Percentiles rank a stretch among this genome's conserved stretches.
phyloP scores from a whole-genome alignment of 257 asterid species.

The Haberlea rhodopensis region DNA sequence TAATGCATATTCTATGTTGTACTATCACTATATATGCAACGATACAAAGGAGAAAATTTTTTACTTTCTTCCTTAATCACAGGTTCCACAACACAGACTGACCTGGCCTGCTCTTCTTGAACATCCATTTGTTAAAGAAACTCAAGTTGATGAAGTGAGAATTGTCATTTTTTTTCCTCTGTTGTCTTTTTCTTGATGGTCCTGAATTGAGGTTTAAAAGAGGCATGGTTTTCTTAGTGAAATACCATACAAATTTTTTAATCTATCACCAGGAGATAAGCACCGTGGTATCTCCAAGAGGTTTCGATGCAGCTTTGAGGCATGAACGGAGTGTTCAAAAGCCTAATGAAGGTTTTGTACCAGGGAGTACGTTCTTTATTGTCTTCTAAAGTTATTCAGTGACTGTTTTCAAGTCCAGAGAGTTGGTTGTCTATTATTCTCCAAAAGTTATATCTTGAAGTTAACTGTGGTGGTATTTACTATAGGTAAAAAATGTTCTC shows the following conservation, averaged over 20 bases:
- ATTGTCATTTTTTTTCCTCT: constrained; percentile 18
- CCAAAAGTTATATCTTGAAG: constrained; percentile 19
- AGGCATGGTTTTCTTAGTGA: constrained; percentile 6
- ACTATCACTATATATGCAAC: too few relatives aligned
- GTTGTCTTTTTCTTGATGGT: background rate
- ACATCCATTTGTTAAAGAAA: constrained; percentile 86
- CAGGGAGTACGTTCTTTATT: background rate
- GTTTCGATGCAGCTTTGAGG: constrained; percentile 43
- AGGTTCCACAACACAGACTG: constrained; percentile 91
- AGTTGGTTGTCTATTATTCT: constrained; percentile 42
- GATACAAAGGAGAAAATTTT: too few relatives aligned
- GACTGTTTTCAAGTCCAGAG: constrained; percentile 44
- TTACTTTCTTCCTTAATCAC: constrained; percentile 27
- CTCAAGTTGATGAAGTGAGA: constrained; percentile 50
- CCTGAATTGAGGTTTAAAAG: constrained; percentile 20
- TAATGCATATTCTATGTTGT: too few relatives aligned
- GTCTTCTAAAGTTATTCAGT: background rate
- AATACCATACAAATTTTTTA: constrained; percentile 23
- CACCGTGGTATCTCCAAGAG: constrained; percentile 46
- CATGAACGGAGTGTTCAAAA: constrained; percentile 47
- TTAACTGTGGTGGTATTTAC: constrained; percentile 22
- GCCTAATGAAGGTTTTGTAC: constrained; percentile 38
- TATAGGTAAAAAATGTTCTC: constrained; percentile 50
- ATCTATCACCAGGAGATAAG: constrained; percentile 44
- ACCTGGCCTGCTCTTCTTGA: constrained; percentile 99